A percentile compares a stretch with the other conserved stretches of the same genome.
phyloP scores from a whole-genome alignment of 495 filamentous ascomycete species.

The Beverwykella pulmonaria region DNA sequence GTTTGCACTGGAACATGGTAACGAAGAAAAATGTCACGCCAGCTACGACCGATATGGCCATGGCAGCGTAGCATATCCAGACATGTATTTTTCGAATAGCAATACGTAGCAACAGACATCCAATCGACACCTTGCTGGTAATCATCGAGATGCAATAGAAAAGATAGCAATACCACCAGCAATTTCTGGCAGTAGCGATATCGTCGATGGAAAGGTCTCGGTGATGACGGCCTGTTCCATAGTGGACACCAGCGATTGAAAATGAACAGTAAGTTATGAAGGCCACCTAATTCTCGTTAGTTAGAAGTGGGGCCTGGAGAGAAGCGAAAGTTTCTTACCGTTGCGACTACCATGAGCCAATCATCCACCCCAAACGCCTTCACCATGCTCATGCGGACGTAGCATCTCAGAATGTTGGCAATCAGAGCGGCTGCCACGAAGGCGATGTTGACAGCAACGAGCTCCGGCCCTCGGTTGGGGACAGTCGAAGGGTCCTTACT shows the following conservation, averaged over 20 bases:
- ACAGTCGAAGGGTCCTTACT: not conserved
- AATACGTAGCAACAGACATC: constrained; percentile 33
- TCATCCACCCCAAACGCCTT: constrained; percentile 29
- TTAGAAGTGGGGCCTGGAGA: not conserved
- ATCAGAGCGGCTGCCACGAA: constrained; percentile 16
- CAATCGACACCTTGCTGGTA: constrained; percentile 27
- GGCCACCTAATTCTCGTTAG: not conserved
- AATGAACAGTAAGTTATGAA: constrained; percentile 16
- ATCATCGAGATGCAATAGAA: constrained; percentile 28
- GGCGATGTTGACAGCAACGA: constrained; percentile 24
- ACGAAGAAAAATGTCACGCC: constrained; percentile 25
- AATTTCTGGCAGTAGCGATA: constrained; percentile 3
- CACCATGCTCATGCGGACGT: constrained; percentile 25
- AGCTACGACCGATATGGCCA: constrained; percentile 24
- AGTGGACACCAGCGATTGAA: constrained; percentile 20
- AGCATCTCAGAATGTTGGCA: constrained; percentile 22
- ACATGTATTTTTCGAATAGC: constrained; percentile 14
- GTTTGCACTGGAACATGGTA: constrained; percentile 32
- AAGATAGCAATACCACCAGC: constrained; percentile 31
- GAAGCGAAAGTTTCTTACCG: constrained; percentile 1
- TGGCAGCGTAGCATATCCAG: constrained; percentile 17
- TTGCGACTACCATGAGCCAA: constrained; percentile 22
- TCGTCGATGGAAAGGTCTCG: constrained; percentile 1
- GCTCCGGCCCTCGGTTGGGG: constrained; percentile 20
- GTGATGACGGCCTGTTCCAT: constrained; percentile 23